Percentiles rank a stretch among this genome's conserved stretches.
phyloP scores from a whole-genome alignment of 495 filamentous ascomycete species.

The Cudoniella acicularis region DNA sequence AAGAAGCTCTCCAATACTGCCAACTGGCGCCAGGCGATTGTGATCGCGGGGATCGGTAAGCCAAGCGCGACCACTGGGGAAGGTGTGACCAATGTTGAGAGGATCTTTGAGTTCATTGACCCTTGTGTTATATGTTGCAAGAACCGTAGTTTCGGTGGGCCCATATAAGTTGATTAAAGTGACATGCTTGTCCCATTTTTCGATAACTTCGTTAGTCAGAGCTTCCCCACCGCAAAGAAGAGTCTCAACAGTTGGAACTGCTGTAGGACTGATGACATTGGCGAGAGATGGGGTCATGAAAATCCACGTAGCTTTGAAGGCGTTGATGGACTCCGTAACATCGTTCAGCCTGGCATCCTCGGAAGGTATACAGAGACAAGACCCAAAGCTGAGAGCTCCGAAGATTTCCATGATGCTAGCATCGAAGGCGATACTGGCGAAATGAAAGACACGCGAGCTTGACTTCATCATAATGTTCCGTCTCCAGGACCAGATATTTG shows the following conservation, averaged over 20 bases:
- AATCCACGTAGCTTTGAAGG: background rate
- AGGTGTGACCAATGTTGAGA: constrained; percentile 33
- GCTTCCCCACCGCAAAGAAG: background rate
- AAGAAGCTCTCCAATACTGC: background rate
- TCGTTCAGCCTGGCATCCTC: background rate
- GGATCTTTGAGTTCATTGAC: too few species aligned
- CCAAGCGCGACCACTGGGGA: constrained; percentile 38
- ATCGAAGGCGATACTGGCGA: background rate
- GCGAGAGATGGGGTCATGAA: background rate
- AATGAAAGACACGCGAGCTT: background rate
- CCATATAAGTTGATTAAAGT: background rate
- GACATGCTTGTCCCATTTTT: background rate
- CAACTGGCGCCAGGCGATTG: background rate
- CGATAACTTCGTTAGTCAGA: background rate
- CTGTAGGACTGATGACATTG: background rate
- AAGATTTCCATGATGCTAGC: background rate
- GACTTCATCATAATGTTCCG: too few species aligned
- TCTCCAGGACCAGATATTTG: too few species aligned
- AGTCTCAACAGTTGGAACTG: background rate
- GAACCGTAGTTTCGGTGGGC: background rate
- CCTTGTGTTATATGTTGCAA: too few species aligned
- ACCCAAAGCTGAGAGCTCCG: background rate
- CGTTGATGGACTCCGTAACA: background rate
- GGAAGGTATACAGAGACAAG: background rate
- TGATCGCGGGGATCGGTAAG: constrained; percentile 34